Base-by-base conservation (phyloP, 441 rosid genomes). In the Brassica balearica region DNA sequence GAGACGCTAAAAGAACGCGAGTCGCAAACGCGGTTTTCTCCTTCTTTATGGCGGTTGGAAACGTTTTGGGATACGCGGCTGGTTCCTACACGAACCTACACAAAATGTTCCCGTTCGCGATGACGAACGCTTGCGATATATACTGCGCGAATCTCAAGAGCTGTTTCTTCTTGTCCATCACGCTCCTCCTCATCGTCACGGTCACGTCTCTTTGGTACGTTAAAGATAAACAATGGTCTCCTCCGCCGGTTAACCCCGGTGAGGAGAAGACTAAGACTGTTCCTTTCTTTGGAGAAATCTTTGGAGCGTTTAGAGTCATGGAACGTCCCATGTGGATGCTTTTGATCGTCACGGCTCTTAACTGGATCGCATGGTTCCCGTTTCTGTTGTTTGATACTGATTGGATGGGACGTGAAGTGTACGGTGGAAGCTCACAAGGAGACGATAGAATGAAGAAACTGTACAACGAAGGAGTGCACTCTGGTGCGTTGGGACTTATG, bases 361-460 rank as follows among this genome's bases (percentile, higher is more conserved):
- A 94, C 76, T 92, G 97, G 97, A 73, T 94, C 70, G 98, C 91
- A 0, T 94, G 98, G 98, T 92, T 89, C 81, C 98, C 97, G 0
- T 94, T 94, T 80, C 66, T 94, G 73, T 73, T 94, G 71, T 94
- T 83, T 78, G 98, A 94, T 76, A 94, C 98, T 1, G 97, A 92
- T 43, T 94, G 94, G 96, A 92, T 92, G 97, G 98, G 98, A 9
- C 78, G 86, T 60, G 97, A 94, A 78, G 92, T 94, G 51, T 94
- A 83, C 85, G 98, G 97, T 2, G 97, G 97, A 0, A 69, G 75
- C 8, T 81, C 93, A 0, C 70, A 68, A 1, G 78, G 72, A 48
- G 14, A 46, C 0, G 74, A 68, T 76, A 85, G 3, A 20, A 8
- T 0, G 66, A 72, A 6, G 83, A 29, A 7, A 15, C 84, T 87